These are phyloP conservation scores for Xylaria bambusicola DNA, from an alignment of 495 filamentous ascomycete genomes.

Conservation along the genomic window DNA sequence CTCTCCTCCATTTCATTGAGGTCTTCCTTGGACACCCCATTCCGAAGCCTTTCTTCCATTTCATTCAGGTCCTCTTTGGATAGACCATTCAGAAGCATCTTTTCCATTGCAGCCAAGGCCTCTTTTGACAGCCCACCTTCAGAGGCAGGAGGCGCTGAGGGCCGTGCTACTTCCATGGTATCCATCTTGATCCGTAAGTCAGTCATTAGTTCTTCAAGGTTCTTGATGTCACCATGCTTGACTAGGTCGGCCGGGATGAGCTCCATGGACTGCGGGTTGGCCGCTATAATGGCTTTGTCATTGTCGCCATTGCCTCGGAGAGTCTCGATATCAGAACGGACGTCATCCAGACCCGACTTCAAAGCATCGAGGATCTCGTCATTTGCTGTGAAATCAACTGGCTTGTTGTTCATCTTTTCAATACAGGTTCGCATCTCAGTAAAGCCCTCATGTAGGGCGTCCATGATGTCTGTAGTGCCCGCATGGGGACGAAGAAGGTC, in stretches of 20 bases:
- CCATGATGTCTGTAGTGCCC: conserved; percentile 72
- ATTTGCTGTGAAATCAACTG: conserved; percentile 73
- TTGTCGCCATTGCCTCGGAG: conserved; percentile 57
- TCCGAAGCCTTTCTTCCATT: conserved; percentile 48
- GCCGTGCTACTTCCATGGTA: conserved; percentile 64
- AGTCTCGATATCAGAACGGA: conserved; percentile 76
- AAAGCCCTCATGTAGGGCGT: conserved; percentile 81
- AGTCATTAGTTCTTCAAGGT: conserved; percentile 77
- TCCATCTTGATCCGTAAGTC: conserved; percentile 84
- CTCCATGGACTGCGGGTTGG: conserved; percentile 33
- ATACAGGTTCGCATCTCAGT: conserved; percentile 71
- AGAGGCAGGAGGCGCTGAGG: conserved; percentile 36
- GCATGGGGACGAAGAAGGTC: conserved; percentile 61
- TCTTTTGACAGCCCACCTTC: conserved; percentile 46
- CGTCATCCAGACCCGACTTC: conserved; percentile 70
- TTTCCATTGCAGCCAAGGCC: conserved; percentile 62
- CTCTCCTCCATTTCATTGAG: conserved; percentile 30
- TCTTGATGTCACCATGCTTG: conserved; percentile 73
- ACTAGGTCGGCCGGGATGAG: conserved; percentile 45
- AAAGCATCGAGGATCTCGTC: conserved; percentile 86
- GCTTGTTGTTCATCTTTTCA: conserved; percentile 76
- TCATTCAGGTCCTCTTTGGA: conserved; percentile 64
- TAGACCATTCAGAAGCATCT: conserved; percentile 35
- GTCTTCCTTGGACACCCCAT: conserved; percentile 27
- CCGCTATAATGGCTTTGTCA: conserved; percentile 59